Evolutionary conservation across 192 early-diverging fungal genomes (phyloP), one percentile per base, ranked within the genome.

Genomic region (Geosiphon pyriformis): DNA sequence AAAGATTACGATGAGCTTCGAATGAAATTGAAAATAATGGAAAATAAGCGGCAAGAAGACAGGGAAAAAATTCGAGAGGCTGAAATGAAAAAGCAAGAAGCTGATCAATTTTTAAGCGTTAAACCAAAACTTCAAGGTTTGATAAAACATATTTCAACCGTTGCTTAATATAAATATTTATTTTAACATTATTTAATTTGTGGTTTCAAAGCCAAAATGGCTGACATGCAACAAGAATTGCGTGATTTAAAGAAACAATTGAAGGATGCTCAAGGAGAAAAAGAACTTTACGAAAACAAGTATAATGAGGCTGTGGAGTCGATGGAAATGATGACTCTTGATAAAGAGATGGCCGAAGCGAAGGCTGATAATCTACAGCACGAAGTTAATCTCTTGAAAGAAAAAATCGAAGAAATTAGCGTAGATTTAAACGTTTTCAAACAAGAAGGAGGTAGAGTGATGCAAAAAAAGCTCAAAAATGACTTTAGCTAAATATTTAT

Each of bases 271-370:
- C 34, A 49, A 22, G 48, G 73, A 3, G 92, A 87, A 61, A 88
- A 85, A 65, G 89, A 90, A 31, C 74, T 72, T 2, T 58, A 81
- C 30, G 93, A 94, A 60, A 63, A 70, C 20, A 85, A 87, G 67
- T 81, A 90, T 57, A 78, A 80, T 35, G 93, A 95, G 32, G 76
- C 87, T 18, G 63, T 83, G 23, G 94, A 94, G 25, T 76, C 77
- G 17, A 80, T 94, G 75, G 95, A 97, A 74, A 87, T 94, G 76
- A 83, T 90, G 59, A 78, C 91, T 3, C 69, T 97, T 15, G 95
- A 97, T 79, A 90, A 90, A 71, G 93, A 97, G 73, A 85, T 94
- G 82, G 93, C 92, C 0, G 94, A 94, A 65, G 93, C 95, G 69
- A 82, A 80, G 42, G 85, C 86, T 23, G 93, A 95, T 46, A 77